Conservation (phyloP, 345 rosid species). For the Durio zibethinus region DNA sequence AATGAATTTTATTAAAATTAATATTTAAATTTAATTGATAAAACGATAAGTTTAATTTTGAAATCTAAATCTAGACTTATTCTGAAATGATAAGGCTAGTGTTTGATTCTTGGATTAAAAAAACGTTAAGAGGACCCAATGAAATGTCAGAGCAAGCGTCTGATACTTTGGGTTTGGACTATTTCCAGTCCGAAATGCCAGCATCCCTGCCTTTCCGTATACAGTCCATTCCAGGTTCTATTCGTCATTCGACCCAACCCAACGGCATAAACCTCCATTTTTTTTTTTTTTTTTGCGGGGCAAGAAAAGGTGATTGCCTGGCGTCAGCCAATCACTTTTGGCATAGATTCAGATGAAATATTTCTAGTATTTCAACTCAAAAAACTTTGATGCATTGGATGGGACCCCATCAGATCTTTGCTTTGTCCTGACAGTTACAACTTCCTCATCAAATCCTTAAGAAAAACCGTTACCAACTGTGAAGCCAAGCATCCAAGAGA, state of each 20-base stretch:
- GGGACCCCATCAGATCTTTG: not conserved
- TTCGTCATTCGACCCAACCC: not conserved
- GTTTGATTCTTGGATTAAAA: not conserved
- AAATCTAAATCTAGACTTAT: no score
- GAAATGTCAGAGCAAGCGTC: not conserved
- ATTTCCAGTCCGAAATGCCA: not conserved
- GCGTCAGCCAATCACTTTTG: not conserved
- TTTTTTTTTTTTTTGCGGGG: no score
- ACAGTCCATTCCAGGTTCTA: not conserved
- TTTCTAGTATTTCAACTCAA: no score
- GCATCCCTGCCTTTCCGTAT: not conserved
- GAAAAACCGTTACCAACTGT: not conserved
- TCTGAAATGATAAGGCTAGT: no score
- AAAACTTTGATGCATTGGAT: not conserved
- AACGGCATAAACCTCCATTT: no score
- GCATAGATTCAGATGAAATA: no score
- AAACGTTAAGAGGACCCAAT: not conserved
- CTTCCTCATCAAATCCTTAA: not conserved
- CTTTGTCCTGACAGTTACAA: not conserved
- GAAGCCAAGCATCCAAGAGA: not conserved
- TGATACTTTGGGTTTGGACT: not conserved
- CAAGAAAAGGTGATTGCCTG: not conserved
- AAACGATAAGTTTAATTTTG: no score
- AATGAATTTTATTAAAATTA: no score
- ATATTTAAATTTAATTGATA: no score